Evolutionary conservation across 2,329 filamentous ascomycete genomes (phyloP).

Genomic region (Penicillium sclerotiorum): DNA sequence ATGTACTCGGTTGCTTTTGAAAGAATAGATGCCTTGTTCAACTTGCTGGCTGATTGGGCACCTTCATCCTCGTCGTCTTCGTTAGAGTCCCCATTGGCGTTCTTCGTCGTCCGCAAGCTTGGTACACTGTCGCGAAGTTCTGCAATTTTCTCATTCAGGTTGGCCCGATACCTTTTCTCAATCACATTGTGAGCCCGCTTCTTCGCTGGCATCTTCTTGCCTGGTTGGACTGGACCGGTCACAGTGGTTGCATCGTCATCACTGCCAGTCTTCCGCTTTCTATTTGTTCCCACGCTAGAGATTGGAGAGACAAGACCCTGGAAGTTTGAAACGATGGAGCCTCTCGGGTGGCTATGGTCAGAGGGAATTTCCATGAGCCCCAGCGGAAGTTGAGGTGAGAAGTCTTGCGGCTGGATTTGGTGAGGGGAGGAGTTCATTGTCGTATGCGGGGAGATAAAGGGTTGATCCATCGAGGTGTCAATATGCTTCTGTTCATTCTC

Average conservation of each 20-base stretch:
- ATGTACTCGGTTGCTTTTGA: slow-evolving; percentile 98
- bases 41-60: slow-evolving; percentile 82
- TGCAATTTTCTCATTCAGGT: slow-evolving; percentile 95
- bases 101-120: slow-evolving; percentile 77
- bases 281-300: slow-evolving; percentile 37
- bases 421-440: slow-evolving; percentile 24
- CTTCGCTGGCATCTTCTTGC: slow-evolving; percentile 67
- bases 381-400: slow-evolving; percentile 36
- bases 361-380: slow-evolving; percentile 33
- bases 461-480: slow-evolving; percentile 24
- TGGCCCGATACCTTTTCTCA: slow-evolving; percentile 93
- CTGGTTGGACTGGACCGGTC: slow-evolving; percentile 32
- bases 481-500: slow-evolving; percentile 32
- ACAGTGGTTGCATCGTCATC: slow-evolving; percentile 45
- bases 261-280: slow-evolving; percentile 71
- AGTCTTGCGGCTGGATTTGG: slow-evolving; percentile 25
- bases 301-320: slow-evolving; percentile 28
- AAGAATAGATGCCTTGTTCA: slow-evolving; percentile 96
- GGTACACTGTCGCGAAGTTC: slow-evolving; percentile 90
- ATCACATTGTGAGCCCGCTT: slow-evolving; percentile 99
- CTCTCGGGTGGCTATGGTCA: slow-evolving; percentile 10
- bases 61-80: slow-evolving; percentile 81
- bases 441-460: slow-evolving; percentile 31
- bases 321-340: slow-evolving; percentile 7
- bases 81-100: slow-evolving; percentile 37